Conservation (phyloP, 2,329 filamentous ascomycete genomes). For the Cladosporium sp. region DNA sequence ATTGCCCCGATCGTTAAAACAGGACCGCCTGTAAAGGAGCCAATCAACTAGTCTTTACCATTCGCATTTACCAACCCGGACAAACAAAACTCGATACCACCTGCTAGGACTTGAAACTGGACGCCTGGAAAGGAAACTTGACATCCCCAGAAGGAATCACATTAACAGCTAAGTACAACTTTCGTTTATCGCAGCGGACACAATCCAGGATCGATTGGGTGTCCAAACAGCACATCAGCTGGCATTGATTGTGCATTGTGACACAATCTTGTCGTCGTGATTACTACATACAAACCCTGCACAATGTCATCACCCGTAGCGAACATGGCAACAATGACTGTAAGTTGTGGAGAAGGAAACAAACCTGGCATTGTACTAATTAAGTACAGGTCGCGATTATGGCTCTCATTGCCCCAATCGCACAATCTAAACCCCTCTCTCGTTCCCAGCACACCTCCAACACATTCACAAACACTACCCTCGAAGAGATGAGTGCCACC, state of each 20-base stretch:
- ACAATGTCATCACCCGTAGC: not conserved
- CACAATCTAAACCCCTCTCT: slow-evolving; percentile 6
- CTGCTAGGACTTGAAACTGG: not conserved
- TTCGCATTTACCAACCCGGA: not conserved
- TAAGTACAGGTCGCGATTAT: not conserved
- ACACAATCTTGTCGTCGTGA: not conserved
- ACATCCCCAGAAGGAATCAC: not conserved
- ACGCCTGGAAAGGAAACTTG: not conserved
- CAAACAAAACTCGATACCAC: not conserved
- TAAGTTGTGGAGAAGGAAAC: not conserved
- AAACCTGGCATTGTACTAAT: not conserved
- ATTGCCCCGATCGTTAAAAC: slow-evolving; percentile 5
- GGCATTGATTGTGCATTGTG: not conserved
- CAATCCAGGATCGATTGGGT: not conserved
- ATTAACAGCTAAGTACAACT: slow-evolving; percentile 7
- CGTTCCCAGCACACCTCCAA: slow-evolving; percentile 8
- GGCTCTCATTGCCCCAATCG: slow-evolving; percentile 5
- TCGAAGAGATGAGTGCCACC: slow-evolving; percentile 7
- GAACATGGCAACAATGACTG: slow-evolving; percentile 4
- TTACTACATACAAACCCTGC: not conserved
- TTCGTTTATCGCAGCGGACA: not conserved
- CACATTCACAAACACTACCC: slow-evolving; percentile 10
- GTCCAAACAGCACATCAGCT: not conserved
- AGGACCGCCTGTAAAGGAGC: slow-evolving; percentile 4
- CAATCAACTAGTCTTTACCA: not conserved